phyloP scores from a whole-genome alignment of 306 rosid species.

The Trifolium dubium region DNA sequence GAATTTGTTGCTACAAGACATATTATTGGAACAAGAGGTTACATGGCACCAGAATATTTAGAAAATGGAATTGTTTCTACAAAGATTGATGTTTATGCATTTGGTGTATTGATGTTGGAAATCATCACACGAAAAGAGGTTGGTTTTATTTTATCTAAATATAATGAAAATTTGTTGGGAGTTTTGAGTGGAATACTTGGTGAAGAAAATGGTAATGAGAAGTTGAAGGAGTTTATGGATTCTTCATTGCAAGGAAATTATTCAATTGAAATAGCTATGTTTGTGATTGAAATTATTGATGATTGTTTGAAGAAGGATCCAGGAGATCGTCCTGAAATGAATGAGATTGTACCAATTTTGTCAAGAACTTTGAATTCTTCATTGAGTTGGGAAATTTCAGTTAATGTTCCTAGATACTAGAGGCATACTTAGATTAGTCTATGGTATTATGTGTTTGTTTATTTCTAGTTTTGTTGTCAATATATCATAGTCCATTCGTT shows the following conservation, averaged over 20 bases:
- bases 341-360: constrained; percentile 66
- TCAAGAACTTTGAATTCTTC: constrained; percentile 65
- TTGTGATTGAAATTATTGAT: constrained; percentile 51
- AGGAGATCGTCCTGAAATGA: constrained; percentile 65
- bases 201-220: constrained; percentile 47
- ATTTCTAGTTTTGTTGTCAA: neutral
- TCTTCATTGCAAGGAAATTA: constrained; percentile 53
- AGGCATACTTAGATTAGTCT: too few relatives aligned
- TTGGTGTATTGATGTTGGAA: constrained; percentile 77
- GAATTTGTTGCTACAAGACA: constrained; percentile 70
- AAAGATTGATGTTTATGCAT: constrained; percentile 81
- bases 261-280: constrained; percentile 66
- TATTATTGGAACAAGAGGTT: constrained; percentile 90
- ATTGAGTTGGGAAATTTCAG: constrained; percentile 65
- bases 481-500: too few relatives aligned
- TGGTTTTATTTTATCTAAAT: constrained; percentile 49
- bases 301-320: constrained; percentile 68
- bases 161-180: constrained; percentile 44
- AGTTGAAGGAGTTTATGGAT: constrained; percentile 63
- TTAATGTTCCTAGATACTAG: constrained; percentile 31
- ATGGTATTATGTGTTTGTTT: neutral
- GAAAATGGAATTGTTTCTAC: constrained; percentile 82
- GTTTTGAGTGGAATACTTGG: constrained; percentile 43
- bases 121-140: constrained; percentile 75
- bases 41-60: constrained; percentile 90